A percentile compares a stretch with the other conserved stretches of the same genome.
Evolutionary conservation across 2,329 filamentous ascomycete species (phyloP).

Genomic region (Penicillium freii): DNA sequence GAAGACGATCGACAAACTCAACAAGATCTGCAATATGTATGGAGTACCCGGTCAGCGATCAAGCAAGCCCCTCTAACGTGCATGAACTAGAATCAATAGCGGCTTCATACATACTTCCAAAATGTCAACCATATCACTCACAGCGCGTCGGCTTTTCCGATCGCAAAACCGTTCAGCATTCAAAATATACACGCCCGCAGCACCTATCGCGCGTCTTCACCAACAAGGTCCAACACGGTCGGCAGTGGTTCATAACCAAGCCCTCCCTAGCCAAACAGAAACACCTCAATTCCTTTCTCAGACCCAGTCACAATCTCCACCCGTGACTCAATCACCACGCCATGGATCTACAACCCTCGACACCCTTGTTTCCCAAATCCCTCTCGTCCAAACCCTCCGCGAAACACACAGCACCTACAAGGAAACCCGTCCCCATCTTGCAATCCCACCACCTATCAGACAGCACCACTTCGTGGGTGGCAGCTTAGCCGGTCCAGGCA

Average conservation of each 20-base stretch:
- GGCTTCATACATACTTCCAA: neutral
- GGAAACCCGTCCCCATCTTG: slow-evolving; percentile 79
- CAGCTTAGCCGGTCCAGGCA: slow-evolving; percentile 68
- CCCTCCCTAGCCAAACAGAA: slow-evolving; percentile 18
- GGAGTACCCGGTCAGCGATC: neutral
- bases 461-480: slow-evolving; percentile 75
- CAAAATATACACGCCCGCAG: slow-evolving; percentile 1
- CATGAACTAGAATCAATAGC: neutral
- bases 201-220: slow-evolving; percentile 16
- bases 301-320: neutral
- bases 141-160: slow-evolving; percentile 15
- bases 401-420: slow-evolving; percentile 57
- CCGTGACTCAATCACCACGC: neutral
- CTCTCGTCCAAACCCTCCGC: slow-evolving; percentile 66
- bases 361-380: slow-evolving; percentile 50
- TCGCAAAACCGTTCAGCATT: slow-evolving; percentile 2
- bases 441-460: slow-evolving; percentile 68
- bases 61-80: neutral
- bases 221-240: slow-evolving; percentile 25
- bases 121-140: slow-evolving; percentile 14
- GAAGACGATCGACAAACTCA: neutral
- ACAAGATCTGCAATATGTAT: neutral
- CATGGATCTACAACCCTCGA: slow-evolving; percentile 21
- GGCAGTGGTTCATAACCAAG: slow-evolving; percentile 25
- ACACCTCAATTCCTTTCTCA: slow-evolving; percentile 7